Base-by-base conservation (phyloP, 371 early-diverging fungal genomes). In the Parasitella parasitica region DNA sequence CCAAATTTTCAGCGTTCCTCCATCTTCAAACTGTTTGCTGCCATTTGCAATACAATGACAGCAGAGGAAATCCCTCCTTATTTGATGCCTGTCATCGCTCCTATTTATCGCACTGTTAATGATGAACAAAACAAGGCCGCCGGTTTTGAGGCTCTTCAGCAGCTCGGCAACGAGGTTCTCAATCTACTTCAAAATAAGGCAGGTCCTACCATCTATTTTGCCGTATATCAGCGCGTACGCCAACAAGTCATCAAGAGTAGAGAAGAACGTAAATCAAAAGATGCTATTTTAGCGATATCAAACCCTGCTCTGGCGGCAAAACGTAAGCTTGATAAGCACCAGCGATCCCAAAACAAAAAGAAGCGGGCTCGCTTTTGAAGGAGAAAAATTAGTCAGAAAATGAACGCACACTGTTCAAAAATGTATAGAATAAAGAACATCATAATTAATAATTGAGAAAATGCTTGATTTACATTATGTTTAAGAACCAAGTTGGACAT, bases 1-100 rank as follows among this genome's bases (percentile, higher is more conserved):
- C 52, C 3, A 32, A 32, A n/a, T n/a, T n/a, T 49, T 11, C 71
- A 93, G 86, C 85, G 94, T 41, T 85, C 85, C 4, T 85, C 83
- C 39, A 85, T 92, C 34, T 96, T 94, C 78, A 90, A 93, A 69
- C 91, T 89, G 86, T 94, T 93, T 80, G 97, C 96, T n/a, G 96
- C 95, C 9, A 84, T 96, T 69, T 70, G 86, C 32, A 83, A 84
- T 34, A 73, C 81, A 26, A 81, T 95, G 37, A 80, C 82, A 0
- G 38, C 85, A 4, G 71, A 80, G 4, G 81, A 87, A 22, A 71
- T 91, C 24, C 64, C 69, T 22, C 82, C 88, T 2, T 92, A 91
- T 63, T 60, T 94, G 37, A 66, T 82, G 57, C 82, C 91, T 0
- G 89, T 94, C 20, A 75, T 96, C 28, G 78, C 89, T 0, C 89